Percentiles rank a stretch among this genome's conserved stretches.
Conservation (phyloP, 345 rosid species). For the Populus tremula region DNA sequence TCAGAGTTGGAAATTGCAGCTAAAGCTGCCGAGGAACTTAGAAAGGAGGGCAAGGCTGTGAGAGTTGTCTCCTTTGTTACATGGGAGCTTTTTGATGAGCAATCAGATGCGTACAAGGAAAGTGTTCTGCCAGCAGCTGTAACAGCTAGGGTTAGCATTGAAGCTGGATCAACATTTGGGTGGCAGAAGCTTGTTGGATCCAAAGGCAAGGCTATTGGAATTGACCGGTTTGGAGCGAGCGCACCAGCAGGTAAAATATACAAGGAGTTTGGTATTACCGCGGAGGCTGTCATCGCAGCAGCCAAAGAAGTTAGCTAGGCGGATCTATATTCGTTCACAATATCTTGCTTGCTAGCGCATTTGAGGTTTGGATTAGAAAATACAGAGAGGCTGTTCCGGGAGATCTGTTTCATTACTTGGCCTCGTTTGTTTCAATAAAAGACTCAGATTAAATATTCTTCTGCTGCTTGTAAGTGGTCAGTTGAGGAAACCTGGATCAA, state of each 20-base stretch:
- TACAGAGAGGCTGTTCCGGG: slow-evolving; percentile 9
- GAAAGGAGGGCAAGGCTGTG: slow-evolving; percentile 88
- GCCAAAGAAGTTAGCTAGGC: slow-evolving; percentile 53
- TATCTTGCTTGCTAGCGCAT: not conserved
- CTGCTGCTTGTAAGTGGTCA: slow-evolving; percentile 20
- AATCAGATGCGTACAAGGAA: slow-evolving; percentile 79
- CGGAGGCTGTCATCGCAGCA: slow-evolving; percentile 71
- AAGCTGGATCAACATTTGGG: slow-evolving; percentile 90
- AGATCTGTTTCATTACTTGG: slow-evolving; percentile 6
- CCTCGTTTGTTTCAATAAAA: slow-evolving; percentile 40
- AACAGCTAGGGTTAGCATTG: slow-evolving; percentile 83
- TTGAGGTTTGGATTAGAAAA: slow-evolving; percentile 21
- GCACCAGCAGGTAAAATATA: slow-evolving; percentile 83
- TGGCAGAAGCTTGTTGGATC: slow-evolving; percentile 74
- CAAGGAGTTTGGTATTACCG: slow-evolving; percentile 74
- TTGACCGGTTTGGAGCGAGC: slow-evolving; percentile 88
- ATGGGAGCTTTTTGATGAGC: slow-evolving; percentile 86
- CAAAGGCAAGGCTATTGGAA: slow-evolving; percentile 79
- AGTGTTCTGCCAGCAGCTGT: slow-evolving; percentile 76
- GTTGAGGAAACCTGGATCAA: slow-evolving; percentile 21
- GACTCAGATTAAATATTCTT: slow-evolving; percentile 20
- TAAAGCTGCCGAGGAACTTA: slow-evolving; percentile 69
- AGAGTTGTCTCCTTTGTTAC: slow-evolving; percentile 88
- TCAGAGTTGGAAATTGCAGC: slow-evolving; percentile 92
- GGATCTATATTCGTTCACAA: not conserved